phyloP scores from a whole-genome alignment of 257 asterid species.

The Lycium barbarum region DNA sequence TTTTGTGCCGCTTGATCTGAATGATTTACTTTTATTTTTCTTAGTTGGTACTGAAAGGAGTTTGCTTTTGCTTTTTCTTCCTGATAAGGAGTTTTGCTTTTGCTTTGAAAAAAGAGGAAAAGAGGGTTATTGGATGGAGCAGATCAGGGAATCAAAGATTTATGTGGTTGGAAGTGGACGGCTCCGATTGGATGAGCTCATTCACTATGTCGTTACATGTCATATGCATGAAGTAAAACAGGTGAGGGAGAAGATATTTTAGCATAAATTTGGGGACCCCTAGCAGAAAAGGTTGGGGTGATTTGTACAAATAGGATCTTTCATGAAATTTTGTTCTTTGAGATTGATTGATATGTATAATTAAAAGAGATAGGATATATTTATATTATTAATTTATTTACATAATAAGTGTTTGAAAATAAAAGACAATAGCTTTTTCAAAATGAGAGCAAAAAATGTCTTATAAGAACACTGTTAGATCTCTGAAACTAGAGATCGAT shows the following conservation, averaged over 20 bases:
- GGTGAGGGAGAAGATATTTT: not conserved
- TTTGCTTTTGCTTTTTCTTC: constrained; percentile 14
- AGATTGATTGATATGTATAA: no score
- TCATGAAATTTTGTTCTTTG: no score
- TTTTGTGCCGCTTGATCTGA: constrained; percentile 18
- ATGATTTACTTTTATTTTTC: not conserved
- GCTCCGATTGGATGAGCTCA: not conserved
- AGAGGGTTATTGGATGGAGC: not conserved
- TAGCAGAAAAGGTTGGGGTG: not conserved
- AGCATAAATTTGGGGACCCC: not conserved
- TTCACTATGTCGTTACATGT: not conserved
- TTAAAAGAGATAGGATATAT: no score
- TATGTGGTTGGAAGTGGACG: constrained; percentile 2
- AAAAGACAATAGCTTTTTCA: no score
- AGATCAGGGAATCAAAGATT: constrained; percentile 14
- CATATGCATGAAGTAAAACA: not conserved
- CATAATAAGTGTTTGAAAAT: no score
- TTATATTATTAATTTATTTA: no score
- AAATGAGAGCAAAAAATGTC: no score
- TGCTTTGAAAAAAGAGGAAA: not conserved
- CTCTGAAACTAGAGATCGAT: no score
- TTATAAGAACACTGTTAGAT: no score
- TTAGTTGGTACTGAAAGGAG: not conserved
- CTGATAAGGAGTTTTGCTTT: constrained; percentile 5
- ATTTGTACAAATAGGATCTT: not conserved